Evolutionary conservation across 2,329 filamentous ascomycete species (phyloP), one percentile per base, ranked within the genome.

Genomic region (Aspergillus chevalieri): DNA sequence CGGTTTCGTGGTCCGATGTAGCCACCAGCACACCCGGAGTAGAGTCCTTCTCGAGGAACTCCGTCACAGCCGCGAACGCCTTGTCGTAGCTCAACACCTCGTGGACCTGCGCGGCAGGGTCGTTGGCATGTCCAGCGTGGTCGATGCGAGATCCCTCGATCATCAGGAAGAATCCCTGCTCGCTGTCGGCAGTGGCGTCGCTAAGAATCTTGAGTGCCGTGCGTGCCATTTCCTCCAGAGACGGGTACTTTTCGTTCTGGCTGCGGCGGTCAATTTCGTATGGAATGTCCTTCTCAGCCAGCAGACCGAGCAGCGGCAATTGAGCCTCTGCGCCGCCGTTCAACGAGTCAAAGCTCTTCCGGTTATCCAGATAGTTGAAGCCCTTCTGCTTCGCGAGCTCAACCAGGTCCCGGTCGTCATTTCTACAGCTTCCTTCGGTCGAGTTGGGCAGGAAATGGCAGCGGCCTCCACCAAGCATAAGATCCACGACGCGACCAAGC

Each of bases 141-240:
- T 98, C 93, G 61, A 98, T 97, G 39, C 93, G 81, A 61, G 89
- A 95, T 4, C 91, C 93, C 70, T 98, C 93, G 53, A 98, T 94
- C 92, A 98, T 95, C 60, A 98, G 77, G 72, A 98, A 98, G 77
- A 97, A 98, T 4, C 93, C 93, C 69, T 94, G 84, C 39, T 97
- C 89, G 54, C 82, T 89, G 63, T 91, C 78, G 63, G 81, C 78
- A 0, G 93, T 96, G 0, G 91, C 93, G 51, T 84, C 83, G 54
- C 86, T 86, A 21, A 98, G 80, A 1, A 88, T 84, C 12, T 79
- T 82, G 53, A 98, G 76, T 1, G 93, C 92, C 14, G 88, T 89
- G 58, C 80, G 78, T 7, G 92, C 83, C 90, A 96, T 97, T 70
- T 96, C 91, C 65, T 87, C 87, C 38, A 98, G 76, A 14, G 89